phyloP scores from a whole-genome alignment of 2,329 filamentous ascomycete genomes.

The Claviceps purpurea region DNA sequence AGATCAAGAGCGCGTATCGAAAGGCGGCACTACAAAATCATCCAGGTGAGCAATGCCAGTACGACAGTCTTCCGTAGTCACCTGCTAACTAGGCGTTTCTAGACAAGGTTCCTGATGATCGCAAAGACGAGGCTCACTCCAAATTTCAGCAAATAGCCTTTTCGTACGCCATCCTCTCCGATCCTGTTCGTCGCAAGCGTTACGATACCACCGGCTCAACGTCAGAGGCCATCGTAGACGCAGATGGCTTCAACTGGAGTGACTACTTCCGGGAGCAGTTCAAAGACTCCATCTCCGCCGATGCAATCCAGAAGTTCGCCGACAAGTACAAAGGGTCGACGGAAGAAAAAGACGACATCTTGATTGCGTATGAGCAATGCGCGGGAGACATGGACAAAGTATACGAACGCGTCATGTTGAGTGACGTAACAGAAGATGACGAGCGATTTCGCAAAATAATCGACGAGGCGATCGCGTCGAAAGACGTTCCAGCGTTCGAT shows the following conservation, averaged over 20 bases:
- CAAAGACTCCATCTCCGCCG: constrained; percentile 57
- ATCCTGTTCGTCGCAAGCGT: constrained; percentile 63
- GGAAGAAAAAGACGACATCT: constrained; percentile 68
- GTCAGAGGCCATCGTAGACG: constrained; percentile 63
- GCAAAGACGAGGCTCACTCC: constrained; percentile 60
- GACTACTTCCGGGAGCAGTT: constrained; percentile 83
- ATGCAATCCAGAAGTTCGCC: constrained; percentile 64
- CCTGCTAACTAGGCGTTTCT: neutral
- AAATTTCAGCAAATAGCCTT: constrained; percentile 87
- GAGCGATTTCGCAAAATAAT: constrained; percentile 72
- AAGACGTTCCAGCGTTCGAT: constrained; percentile 52
- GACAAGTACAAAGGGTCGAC: constrained; percentile 71
- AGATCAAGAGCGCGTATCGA: constrained; percentile 84
- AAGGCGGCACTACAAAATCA: constrained; percentile 82
- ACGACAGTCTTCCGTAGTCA: neutral
- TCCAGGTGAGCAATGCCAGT: constrained; percentile 43
- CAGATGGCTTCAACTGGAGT: constrained; percentile 77
- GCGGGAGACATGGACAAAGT: constrained; percentile 65
- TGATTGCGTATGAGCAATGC: constrained; percentile 59
- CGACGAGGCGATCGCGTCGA: constrained; percentile 59
- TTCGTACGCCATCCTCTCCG: constrained; percentile 85
- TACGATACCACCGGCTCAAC: constrained; percentile 90
- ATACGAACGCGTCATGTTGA: constrained; percentile 78
- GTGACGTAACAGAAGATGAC: constrained; percentile 72
- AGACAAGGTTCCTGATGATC: constrained; percentile 64